A percentile compares a stretch with the other conserved stretches of the same genome.
phyloP scores from a whole-genome alignment of 305 asterid genomes.

The Ruellia speciosa region DNA sequence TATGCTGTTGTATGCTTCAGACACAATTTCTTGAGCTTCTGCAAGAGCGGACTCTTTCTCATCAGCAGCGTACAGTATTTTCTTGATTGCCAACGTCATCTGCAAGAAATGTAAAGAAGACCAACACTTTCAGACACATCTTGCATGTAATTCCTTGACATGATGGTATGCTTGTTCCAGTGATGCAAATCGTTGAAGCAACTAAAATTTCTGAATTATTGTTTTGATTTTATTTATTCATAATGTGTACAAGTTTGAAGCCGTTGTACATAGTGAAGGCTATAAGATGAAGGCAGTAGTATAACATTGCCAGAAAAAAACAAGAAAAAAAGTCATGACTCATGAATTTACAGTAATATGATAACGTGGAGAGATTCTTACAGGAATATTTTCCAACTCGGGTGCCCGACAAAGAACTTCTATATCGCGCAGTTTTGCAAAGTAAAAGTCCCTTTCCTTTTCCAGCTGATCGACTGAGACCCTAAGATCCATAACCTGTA shows the following conservation, averaged over 20 bases:
- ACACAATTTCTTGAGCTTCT: constrained; percentile 72
- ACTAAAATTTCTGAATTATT: too few relatives aligned
- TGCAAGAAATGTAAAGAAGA: constrained; percentile 44
- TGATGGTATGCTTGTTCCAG: too few relatives aligned
- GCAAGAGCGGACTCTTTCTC: constrained; percentile 62
- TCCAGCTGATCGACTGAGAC: constrained; percentile 66
- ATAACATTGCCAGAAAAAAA: too few relatives aligned
- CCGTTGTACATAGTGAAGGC: background rate
- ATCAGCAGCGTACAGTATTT: constrained; percentile 71
- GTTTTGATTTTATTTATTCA: too few relatives aligned
- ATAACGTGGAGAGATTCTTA: constrained; percentile 6
- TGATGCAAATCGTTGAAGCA: too few relatives aligned
- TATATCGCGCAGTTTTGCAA: constrained; percentile 67
- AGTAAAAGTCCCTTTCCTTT: constrained; percentile 92
- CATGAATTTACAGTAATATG: background rate
- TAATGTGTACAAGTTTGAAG: too few relatives aligned
- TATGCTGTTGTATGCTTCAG: background rate
- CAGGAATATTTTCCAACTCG: constrained; percentile 51
- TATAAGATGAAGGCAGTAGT: too few relatives aligned
- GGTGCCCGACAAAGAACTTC: constrained; percentile 83
- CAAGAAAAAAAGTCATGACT: constrained; percentile 15
- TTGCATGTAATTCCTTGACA: too few relatives aligned
- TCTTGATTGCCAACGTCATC: constrained; percentile 65
- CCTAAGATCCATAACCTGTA: constrained; percentile 70
- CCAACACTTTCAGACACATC: too few relatives aligned